phyloP scores from a whole-genome alignment of 2,329 filamentous ascomycete species.

The Fusarium bulbicola region DNA sequence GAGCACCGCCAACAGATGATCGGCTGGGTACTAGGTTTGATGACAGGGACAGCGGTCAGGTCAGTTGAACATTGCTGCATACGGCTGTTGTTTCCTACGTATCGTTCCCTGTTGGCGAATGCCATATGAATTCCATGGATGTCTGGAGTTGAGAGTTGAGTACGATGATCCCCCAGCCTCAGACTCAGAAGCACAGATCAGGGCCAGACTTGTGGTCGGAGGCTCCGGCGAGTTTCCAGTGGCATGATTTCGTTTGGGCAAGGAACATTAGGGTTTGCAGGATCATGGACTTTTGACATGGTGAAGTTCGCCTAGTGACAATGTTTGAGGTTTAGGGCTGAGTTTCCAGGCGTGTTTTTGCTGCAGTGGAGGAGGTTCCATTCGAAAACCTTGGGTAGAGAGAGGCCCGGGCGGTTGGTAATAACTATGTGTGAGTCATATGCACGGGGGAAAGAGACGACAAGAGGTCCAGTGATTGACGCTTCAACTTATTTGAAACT shows the following conservation, averaged over 20 bases:
- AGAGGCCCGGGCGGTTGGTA: conserved; percentile 8
- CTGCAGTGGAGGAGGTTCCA: not conserved
- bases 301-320: not conserved
- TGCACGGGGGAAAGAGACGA: conserved; percentile 8
- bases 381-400: not conserved
- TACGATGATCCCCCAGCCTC: not conserved
- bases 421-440: conserved; percentile 4
- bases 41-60: conserved; percentile 17
- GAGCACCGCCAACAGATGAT: not conserved
- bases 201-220: not conserved
- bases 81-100: not conserved
- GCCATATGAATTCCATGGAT: not conserved
- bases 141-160: not conserved
- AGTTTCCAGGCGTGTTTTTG: not conserved
- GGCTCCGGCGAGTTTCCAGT: not conserved
- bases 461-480: not conserved
- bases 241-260: not conserved
- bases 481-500: not conserved
- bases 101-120: conserved; percentile 14
- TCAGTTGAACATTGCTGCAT: conserved; percentile 6
- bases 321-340: conserved; percentile 5
- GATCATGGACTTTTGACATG: not conserved
- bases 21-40: not conserved
- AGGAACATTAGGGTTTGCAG: not conserved
- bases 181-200: conserved; percentile 1